Conservation (phyloP, 352 stramenopile species). For the Thalassiosira hispida region DNA sequence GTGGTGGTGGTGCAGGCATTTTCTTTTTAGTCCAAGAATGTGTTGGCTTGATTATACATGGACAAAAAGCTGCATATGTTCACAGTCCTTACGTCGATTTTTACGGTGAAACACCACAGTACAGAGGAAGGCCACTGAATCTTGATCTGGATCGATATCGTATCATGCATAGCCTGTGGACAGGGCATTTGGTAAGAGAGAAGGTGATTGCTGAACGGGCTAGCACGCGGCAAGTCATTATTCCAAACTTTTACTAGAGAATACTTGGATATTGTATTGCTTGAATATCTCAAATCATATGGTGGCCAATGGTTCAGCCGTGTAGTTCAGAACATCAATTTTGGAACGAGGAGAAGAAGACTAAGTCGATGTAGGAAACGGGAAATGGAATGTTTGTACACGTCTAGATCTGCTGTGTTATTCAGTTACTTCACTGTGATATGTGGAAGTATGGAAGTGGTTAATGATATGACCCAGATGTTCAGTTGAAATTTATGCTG, state of each 20-base stretch:
- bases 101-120: conserved; percentile 85
- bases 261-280: too few relatives aligned
- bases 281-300: too few relatives aligned
- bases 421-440: too few relatives aligned
- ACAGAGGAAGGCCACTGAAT: conserved; percentile 82
- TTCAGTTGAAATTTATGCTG: too few relatives aligned
- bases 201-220: conserved; percentile 77
- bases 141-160: conserved; percentile 79
- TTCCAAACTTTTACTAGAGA: conserved; percentile 84
- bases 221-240: conserved; percentile 80
- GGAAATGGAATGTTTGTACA: too few relatives aligned
- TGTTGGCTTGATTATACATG: conserved; percentile 80
- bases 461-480: too few relatives aligned
- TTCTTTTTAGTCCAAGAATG: conserved; percentile 87
- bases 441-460: too few relatives aligned
- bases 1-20: conserved; percentile 79
- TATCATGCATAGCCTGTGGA: conserved; percentile 79
- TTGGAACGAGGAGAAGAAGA: too few relatives aligned
- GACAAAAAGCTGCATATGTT: conserved; percentile 83
- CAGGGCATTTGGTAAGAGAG: conserved; percentile 74
- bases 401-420: too few relatives aligned
- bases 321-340: too few relatives aligned
- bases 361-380: too few relatives aligned
- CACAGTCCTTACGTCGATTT: conserved; percentile 85
- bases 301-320: too few relatives aligned